These are phyloP conservation scores for Auriscalpium microsporum DNA, from an alignment of 768 basidiomycete genomes.

Conservation along the genomic window DNA sequence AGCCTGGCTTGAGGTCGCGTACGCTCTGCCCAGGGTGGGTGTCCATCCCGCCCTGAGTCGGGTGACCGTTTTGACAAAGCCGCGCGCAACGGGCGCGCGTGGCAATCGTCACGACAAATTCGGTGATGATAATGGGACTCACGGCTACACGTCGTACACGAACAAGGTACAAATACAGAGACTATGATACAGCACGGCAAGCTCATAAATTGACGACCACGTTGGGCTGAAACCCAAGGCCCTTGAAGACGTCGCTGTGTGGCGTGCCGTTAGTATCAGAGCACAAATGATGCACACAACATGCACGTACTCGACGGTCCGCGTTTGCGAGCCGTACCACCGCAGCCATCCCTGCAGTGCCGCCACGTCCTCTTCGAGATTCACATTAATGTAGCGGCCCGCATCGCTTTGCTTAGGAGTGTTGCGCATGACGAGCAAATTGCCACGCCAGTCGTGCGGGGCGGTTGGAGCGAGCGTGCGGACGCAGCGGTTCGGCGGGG, in stretches of 20 bases:
- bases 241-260: not conserved
- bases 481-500: constrained; percentile 7
- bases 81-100: no score
- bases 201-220: not conserved
- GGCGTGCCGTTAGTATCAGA: not conserved
- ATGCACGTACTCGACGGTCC: not conserved
- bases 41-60: no score
- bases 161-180: no score
- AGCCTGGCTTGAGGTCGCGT: no score
- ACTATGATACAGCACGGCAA: not conserved
- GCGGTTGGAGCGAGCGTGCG: not conserved
- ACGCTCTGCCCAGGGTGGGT: no score
- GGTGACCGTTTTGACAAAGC: no score
- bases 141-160: no score
- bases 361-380: not conserved
- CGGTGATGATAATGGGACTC: no score
- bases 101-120: no score
- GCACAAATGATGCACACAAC: not conserved
- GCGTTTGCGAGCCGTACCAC: not conserved
- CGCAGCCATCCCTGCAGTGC: not conserved
- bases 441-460: constrained; percentile 2
- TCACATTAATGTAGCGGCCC: not conserved
- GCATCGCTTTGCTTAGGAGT: not conserved
- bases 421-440: constrained; percentile 2
- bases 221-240: not conserved